A percentile compares a stretch with the other conserved stretches of the same genome.
These are phyloP conservation scores for Plantago elongata DNA, from an alignment of 257 asterid species.

Conservation along the genomic window DNA sequence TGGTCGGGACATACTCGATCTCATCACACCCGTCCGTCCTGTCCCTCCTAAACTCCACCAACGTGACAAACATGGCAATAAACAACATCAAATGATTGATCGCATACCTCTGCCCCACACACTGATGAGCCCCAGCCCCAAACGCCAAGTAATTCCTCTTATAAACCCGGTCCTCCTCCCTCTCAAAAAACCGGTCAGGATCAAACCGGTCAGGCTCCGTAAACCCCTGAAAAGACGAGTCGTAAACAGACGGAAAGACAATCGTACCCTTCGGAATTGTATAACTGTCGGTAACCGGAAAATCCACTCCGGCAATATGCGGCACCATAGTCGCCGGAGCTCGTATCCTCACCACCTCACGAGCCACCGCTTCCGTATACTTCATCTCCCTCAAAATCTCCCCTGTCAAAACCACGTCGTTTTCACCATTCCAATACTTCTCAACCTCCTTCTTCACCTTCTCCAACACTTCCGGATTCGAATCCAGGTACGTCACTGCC, in stretches of 20 bases:
- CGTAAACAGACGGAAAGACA: conserved; percentile 86
- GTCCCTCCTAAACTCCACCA: conserved; percentile 67
- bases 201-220: conserved; percentile 75
- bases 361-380: conserved; percentile 89
- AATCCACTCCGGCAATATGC: conserved; percentile 78
- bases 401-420: conserved; percentile 36
- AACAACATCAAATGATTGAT: conserved; percentile 66
- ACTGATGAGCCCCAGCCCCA: conserved; percentile 94
- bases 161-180: conserved; percentile 75
- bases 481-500: conserved; percentile 69
- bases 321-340: conserved; percentile 97
- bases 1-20: conserved; percentile 72
- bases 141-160: conserved; percentile 69
- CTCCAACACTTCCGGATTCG: conserved; percentile 49
- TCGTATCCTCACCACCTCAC: conserved; percentile 72
- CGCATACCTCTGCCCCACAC: conserved; percentile 94
- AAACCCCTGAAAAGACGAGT: conserved; percentile 84
- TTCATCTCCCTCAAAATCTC: conserved; percentile 70
- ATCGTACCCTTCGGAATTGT: conserved; percentile 73
- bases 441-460: conserved; percentile 58
- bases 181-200: conserved; percentile 73
- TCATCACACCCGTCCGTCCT: conserved; percentile 82
- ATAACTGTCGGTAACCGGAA: conserved; percentile 53
- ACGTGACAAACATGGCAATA: conserved; percentile 54
- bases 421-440: conserved; percentile 47